phyloP scores from a whole-genome alignment of 768 basidiomycete species.

The Leccinum variicolor region DNA sequence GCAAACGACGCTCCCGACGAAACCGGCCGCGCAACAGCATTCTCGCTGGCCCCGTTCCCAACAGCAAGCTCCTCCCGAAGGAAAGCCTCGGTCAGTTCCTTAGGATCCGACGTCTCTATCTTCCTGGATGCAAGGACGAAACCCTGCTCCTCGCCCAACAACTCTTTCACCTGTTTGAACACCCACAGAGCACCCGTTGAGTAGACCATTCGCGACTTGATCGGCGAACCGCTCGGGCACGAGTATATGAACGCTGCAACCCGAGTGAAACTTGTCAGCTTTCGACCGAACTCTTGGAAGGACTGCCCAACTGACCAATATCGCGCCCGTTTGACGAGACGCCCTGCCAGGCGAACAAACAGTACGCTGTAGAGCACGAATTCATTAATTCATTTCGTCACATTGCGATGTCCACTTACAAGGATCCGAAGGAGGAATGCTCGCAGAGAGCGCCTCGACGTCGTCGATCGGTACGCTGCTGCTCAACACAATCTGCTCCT shows the following conservation, averaged over 20 bases:
- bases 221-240: slow-evolving; percentile 76
- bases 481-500: slow-evolving; percentile 57
- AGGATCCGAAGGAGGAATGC: slow-evolving; percentile 58
- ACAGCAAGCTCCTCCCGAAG: slow-evolving; percentile 57
- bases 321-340: slow-evolving; percentile 45
- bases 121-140: slow-evolving; percentile 50
- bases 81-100: slow-evolving; percentile 63
- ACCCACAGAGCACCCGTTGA: slow-evolving; percentile 63
- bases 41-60: not conserved
- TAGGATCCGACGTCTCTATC: slow-evolving; percentile 81
- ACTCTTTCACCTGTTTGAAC: slow-evolving; percentile 51
- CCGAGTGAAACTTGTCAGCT: slow-evolving; percentile 2
- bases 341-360: slow-evolving; percentile 66
- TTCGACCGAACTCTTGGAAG: not conserved
- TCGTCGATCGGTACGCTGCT: slow-evolving; percentile 37
- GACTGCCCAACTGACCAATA: slow-evolving; percentile 45
- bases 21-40: slow-evolving; percentile 13
- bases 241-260: slow-evolving; percentile 85
- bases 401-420: slow-evolving; percentile 29
- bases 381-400: not conserved
- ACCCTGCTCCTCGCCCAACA: slow-evolving; percentile 43
- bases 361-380: slow-evolving; percentile 41
- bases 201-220: slow-evolving; percentile 89
- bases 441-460: slow-evolving; percentile 42
- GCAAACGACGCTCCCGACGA: slow-evolving; percentile 52